Base-by-base conservation (phyloP, 805 yeast species). In the Candida maesae region DNA sequence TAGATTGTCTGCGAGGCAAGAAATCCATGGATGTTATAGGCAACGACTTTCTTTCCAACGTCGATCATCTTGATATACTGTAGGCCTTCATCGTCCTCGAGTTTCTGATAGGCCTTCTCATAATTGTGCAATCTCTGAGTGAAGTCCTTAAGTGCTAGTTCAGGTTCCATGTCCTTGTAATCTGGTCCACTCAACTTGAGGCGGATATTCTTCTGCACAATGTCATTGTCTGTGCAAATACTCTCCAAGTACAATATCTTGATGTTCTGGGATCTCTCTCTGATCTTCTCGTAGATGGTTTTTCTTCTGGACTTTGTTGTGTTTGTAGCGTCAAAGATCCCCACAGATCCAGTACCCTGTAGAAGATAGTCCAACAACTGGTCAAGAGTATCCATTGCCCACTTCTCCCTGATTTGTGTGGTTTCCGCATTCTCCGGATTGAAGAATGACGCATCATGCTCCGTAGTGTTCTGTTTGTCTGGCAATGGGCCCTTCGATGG, bases 301-400 rank as follows among this genome's bases (percentile, higher is more conserved):
- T 65, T 63, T 49, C 95, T 67, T 51, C 95, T 70, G n/a, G 60
- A 59, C 47, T 73, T 80, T 3, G 90, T 84, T 3, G 87, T 78
- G 56, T 84, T 84, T 1, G 95, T 84, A 1, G 93, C 93, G 63
- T 84, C 95, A 59, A 84, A 84, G 9, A 91, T 87, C 2, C 97
- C 99, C 8, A 91, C 96, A 6, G 90, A 80, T 2, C 98, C 98
- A 24, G 81, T 78, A 0, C 88, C 95, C 12, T 77, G 72, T 35
- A 89, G 60, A 5, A 93, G 74, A 63, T 86, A 90, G 51, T 90
- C 91, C 26, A 91, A 67, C 41, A 91, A 64, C 54, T 83, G 84
- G 45, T 88, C 91, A 42, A 91, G 66, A 0, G 99, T 91, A 49
- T 91, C 95, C 79, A 84, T 81, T 0, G 99, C 99, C 98, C 98